phyloP scores from a whole-genome alignment of 257 asterid genomes.

The Mentha longifolia region DNA sequence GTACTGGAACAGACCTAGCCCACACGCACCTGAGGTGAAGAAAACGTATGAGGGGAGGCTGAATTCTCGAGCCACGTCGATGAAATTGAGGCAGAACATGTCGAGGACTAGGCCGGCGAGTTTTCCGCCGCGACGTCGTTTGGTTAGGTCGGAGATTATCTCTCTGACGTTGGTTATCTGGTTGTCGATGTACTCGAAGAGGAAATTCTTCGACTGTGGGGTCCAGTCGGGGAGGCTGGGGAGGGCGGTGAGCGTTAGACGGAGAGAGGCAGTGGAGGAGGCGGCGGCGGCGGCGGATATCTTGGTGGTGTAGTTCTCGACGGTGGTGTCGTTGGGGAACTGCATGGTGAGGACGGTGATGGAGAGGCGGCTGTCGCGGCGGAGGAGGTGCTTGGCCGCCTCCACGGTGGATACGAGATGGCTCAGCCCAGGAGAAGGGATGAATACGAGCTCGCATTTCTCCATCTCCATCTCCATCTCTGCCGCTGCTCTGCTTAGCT shows the following conservation, averaged over 20 bases:
- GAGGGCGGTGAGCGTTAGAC: slow-evolving; percentile 37
- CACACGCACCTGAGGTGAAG: slow-evolving; percentile 54
- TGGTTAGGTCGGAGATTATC: slow-evolving; percentile 31
- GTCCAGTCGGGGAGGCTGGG: slow-evolving; percentile 29
- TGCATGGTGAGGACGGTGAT: slow-evolving; percentile 51
- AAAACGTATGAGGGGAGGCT: slow-evolving; percentile 50
- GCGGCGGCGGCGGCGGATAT: slow-evolving; percentile 16
- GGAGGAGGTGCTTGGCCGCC: slow-evolving; percentile 58
- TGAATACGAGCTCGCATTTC: slow-evolving; percentile 48
- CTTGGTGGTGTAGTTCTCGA: too few relatives aligned
- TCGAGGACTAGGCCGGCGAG: slow-evolving; percentile 56
- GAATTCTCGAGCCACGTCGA: slow-evolving; percentile 54
- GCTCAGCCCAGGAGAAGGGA: slow-evolving; percentile 65
- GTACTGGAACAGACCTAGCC: slow-evolving; percentile 36
- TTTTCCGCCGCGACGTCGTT: background rate
- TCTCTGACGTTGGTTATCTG: slow-evolving; percentile 44
- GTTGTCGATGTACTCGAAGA: slow-evolving; percentile 32
- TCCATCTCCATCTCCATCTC: too few relatives aligned
- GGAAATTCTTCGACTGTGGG: background rate
- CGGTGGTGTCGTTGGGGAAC: slow-evolving; percentile 38
- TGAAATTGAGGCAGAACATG: slow-evolving; percentile 61
- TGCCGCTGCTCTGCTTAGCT: too few relatives aligned
- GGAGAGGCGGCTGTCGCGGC: slow-evolving; percentile 46
- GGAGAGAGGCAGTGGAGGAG: too few relatives aligned
- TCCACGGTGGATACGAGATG: slow-evolving; percentile 59